Evolutionary conservation across 176 grass and related monocot genomes (phyloP).

Genomic region (Microstegium vimineum): DNA sequence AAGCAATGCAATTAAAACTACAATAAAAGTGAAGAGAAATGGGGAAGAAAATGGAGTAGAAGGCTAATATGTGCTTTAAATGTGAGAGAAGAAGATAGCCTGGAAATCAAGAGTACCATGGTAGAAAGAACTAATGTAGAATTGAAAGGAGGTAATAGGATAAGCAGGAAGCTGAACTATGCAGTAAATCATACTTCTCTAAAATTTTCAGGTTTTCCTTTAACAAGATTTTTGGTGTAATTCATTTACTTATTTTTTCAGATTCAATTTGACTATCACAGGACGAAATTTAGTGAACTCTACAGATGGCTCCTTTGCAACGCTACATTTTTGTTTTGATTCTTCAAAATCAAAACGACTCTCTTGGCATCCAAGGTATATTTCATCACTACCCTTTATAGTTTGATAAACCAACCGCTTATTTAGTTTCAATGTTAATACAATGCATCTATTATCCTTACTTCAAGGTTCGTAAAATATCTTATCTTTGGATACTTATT

Average conservation of each 20-base stretch:
- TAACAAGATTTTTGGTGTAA: neutral
- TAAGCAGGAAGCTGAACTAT: neutral
- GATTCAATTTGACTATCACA: conserved; percentile 3
- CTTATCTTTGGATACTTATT: neutral
- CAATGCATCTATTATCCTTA: neutral
- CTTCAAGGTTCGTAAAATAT: neutral
- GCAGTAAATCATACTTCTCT: neutral
- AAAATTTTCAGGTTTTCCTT: neutral
- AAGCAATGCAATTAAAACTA: neutral
- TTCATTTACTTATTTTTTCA: conserved; percentile 19
- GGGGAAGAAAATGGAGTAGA: neutral
- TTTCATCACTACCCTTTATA: neutral
- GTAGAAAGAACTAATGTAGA: neutral
- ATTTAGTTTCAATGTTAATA: neutral
- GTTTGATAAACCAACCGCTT: neutral
- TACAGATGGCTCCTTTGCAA: conserved; percentile 5
- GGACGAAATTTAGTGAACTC: neutral
- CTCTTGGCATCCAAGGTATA: conserved; percentile 76
- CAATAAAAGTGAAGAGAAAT: neutral
- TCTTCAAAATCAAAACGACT: conserved; percentile 64
- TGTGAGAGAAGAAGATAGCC: neutral
- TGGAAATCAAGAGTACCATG: neutral
- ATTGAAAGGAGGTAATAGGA: neutral
- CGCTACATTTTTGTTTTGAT: conserved; percentile 37
- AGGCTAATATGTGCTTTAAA: neutral